These are phyloP conservation scores for Tricholoma sp. DNA, from an alignment of 768 basidiomycete genomes.

Conservation along the genomic window DNA sequence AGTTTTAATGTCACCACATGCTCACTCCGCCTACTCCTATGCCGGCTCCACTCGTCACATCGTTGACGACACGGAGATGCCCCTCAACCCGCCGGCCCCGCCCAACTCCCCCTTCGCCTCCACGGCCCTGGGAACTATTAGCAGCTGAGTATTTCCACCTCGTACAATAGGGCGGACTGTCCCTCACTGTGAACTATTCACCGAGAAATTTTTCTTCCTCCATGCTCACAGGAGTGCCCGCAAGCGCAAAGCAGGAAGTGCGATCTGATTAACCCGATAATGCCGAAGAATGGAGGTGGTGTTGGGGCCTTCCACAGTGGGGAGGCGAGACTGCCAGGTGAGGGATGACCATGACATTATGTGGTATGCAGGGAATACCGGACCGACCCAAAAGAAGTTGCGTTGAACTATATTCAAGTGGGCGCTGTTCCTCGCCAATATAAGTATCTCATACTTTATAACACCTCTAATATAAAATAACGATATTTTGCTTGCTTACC, in stretches of 20 bases:
- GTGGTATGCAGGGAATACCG: too few species aligned
- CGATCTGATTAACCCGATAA: conserved; percentile 18
- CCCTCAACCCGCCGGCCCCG: conserved; percentile 36
- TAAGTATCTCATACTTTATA: too few species aligned
- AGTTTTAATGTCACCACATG: conserved; percentile 30
- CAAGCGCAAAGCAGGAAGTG: conserved; percentile 18
- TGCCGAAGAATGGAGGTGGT: conserved; percentile 53
- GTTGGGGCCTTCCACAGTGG: conserved; percentile 47
- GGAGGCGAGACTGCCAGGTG: conserved; percentile 45
- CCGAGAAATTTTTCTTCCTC: conserved; percentile 56
- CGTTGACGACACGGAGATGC: conserved; percentile 30
- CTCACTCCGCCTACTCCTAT: conserved; percentile 39
- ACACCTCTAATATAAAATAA: too few species aligned
- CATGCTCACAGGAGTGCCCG: conserved; percentile 29
- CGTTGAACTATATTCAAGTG: conserved; percentile 64
- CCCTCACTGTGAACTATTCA: conserved; percentile 51
- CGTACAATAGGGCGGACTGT: conserved; percentile 25
- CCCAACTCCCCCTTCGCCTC: conserved; percentile 34
- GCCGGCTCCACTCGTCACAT: conserved; percentile 46
- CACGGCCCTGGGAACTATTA: background rate
- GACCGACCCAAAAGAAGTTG: background rate
- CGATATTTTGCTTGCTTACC: conserved; percentile 61
- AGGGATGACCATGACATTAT: too few species aligned
- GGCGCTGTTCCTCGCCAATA: conserved; percentile 65
- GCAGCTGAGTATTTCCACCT: background rate